Conservation (phyloP, 2,329 filamentous ascomycete species). For the Elsinoe perseae region DNA sequence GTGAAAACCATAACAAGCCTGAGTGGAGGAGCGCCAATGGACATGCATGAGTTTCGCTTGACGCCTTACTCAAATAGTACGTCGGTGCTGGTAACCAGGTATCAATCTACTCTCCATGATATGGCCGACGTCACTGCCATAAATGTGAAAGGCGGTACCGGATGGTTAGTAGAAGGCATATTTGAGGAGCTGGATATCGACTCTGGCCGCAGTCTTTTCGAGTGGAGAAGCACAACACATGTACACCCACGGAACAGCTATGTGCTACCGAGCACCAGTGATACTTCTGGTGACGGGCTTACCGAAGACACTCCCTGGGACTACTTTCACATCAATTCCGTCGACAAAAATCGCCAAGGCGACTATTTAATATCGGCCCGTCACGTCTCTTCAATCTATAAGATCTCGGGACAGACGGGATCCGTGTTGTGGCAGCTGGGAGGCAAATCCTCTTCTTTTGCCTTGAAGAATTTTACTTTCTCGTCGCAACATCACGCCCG, state of each 20-base stretch:
- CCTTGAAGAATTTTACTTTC: constrained; percentile 28
- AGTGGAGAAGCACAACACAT: constrained; percentile 49
- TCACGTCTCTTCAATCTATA: constrained; percentile 40
- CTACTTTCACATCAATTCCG: constrained; percentile 49
- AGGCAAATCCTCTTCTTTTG: constrained; percentile 18
- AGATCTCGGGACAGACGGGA: constrained; percentile 41
- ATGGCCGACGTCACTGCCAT: no score
- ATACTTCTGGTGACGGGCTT: constrained; percentile 35
- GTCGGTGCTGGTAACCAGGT: no score
- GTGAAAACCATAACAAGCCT: constrained; percentile 40
- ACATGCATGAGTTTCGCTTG: no score
- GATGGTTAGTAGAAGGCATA: no score
- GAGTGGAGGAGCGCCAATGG: constrained; percentile 28
- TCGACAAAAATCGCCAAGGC: constrained; percentile 43
- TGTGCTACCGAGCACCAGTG: constrained; percentile 29
- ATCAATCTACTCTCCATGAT: no score
- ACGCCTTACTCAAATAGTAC: no score
- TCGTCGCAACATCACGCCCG: constrained; percentile 46
- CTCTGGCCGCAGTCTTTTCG: no score
- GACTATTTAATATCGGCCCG: constrained; percentile 49
- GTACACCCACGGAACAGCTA: constrained; percentile 38
- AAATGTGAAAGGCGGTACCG: no score
- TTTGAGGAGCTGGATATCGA: no score
- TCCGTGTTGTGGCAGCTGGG: constrained; percentile 43
- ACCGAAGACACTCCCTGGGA: constrained; percentile 40